Base-by-base conservation (phyloP, 768 basidiomycete genomes). In the Pulveroboletus sp. region DNA sequence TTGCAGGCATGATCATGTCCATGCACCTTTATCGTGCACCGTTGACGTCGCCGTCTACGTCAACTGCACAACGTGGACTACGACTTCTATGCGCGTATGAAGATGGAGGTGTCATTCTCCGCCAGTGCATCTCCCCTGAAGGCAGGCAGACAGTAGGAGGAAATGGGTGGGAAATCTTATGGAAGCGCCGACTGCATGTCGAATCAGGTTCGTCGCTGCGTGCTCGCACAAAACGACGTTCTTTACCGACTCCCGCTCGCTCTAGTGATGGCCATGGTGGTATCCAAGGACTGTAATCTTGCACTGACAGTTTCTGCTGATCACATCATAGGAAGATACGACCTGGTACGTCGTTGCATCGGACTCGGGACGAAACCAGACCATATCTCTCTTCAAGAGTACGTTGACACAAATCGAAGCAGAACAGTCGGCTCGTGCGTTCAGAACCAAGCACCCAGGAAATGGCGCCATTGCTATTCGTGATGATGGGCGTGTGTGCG, bases 301-400 rank as follows among this genome's bases (percentile, higher is more conserved):
- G 91, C 86, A 5, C 63, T 93, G 50, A 84, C 89, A 0, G 85
- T 93, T 5, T 95, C 93, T 6, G 92, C 87, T 0, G 93, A 96
- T 65, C 84, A 94, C 57, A 65, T 88, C 15, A 60, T 89, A 28
- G 81, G 81, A n/a, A 72, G 74, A 49, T 88, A 86, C 60, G 74
- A 83, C 57, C 69, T 66, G 18, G 84, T 83, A 56, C 39, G 73
- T 62, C 10, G n/a, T 39, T 5, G 8, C 1, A 17, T 32, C 26
- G 5, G 3, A 13, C 17, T 33, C 32, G 18, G 17, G 17, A n/a
- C 14, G 9, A 39, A 30, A 17, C 46, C 11, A 41, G 18, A 24
- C 33, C 32, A 14, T 4, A 42, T 39, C 14, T 38, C 42, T 18
- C 26, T 14, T 40, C 41, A 28, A 57, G 43, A 49, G 49, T 9